These are phyloP conservation scores for Ustilago shanxiensis DNA, from an alignment of 1,284 basidiomycete genomes.

Conservation along the genomic window DNA sequence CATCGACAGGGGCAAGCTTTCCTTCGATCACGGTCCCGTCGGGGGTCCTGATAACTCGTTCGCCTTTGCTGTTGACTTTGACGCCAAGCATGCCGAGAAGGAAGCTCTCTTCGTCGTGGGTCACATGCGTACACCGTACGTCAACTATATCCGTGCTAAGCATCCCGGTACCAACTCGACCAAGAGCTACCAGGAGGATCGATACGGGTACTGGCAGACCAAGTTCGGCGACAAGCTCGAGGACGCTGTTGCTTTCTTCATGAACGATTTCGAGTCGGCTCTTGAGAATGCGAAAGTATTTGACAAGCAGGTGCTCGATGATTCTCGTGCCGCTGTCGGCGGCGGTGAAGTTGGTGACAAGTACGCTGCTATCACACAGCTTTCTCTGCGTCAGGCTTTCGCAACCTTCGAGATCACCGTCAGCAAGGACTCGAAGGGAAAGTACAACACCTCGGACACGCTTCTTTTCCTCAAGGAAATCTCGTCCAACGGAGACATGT, in stretches of 20 bases:
- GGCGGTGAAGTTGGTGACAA: constrained; percentile 62
- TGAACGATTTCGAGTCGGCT: constrained; percentile 79
- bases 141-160: constrained; percentile 62
- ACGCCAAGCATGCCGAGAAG: constrained; percentile 46
- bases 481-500: constrained; percentile 69
- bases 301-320: constrained; percentile 62
- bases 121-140: constrained; percentile 61
- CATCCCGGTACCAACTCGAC: constrained; percentile 45
- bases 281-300: constrained; percentile 71
- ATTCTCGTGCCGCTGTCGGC: constrained; percentile 59
- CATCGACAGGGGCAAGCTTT: constrained; percentile 55
- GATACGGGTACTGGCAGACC: constrained; percentile 67
- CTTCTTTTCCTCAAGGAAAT: constrained; percentile 70
- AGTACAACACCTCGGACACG: constrained; percentile 68
- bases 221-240: constrained; percentile 68
- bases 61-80: constrained; percentile 64
- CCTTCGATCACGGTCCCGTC: constrained; percentile 56
- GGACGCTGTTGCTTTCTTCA: constrained; percentile 68
- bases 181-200: constrained; percentile 61
- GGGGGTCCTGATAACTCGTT: constrained; percentile 66
- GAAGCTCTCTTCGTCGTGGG: constrained; percentile 64
- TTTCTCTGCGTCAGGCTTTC: constrained; percentile 64
- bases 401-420: constrained; percentile 66
- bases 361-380: constrained; percentile 66
- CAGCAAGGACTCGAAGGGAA: constrained; percentile 45